phyloP scores from a whole-genome alignment of 2,329 filamentous ascomycete species.

The Emmonsiellopsis sp. region DNA sequence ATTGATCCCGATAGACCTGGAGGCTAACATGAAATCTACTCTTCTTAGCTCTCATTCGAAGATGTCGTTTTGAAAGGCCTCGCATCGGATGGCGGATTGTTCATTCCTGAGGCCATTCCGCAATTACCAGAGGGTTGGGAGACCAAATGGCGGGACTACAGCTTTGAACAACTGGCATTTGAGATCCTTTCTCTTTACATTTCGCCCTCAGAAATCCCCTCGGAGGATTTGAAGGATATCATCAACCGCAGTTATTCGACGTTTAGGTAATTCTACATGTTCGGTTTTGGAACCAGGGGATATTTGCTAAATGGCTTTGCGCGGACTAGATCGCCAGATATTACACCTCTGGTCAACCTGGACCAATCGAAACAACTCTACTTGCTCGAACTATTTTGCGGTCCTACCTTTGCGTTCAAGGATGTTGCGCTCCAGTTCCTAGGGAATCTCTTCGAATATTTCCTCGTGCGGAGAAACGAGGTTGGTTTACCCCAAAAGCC shows the following conservation, averaged over 20 bases:
- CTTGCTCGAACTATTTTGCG: conserved; percentile 90
- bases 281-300: background rate
- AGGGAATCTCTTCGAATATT: conserved; percentile 68
- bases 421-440: conserved; percentile 89
- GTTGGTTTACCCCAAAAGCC: background rate
- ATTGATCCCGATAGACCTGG: background rate
- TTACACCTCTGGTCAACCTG: conserved; percentile 71
- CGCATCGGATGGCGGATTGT: conserved; percentile 76
- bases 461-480: conserved; percentile 34
- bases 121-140: conserved; percentile 53
- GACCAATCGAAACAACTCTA: conserved; percentile 64
- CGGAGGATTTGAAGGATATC: conserved; percentile 69
- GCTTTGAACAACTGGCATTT: conserved; percentile 73
- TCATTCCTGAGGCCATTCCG: conserved; percentile 77
- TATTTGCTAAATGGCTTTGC: conserved; percentile 27
- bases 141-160: conserved; percentile 63
- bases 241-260: conserved; percentile 80
- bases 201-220: conserved; percentile 65
- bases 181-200: conserved; percentile 55
- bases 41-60: conserved; percentile 62
- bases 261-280: conserved; percentile 53
- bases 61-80: conserved; percentile 84
- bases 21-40: background rate
- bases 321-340: conserved; percentile 70
- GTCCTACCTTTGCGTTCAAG: conserved; percentile 92